Evolutionary conservation across 2,329 filamentous ascomycete genomes (phyloP).

Genomic region (Cadophora gregata): DNA sequence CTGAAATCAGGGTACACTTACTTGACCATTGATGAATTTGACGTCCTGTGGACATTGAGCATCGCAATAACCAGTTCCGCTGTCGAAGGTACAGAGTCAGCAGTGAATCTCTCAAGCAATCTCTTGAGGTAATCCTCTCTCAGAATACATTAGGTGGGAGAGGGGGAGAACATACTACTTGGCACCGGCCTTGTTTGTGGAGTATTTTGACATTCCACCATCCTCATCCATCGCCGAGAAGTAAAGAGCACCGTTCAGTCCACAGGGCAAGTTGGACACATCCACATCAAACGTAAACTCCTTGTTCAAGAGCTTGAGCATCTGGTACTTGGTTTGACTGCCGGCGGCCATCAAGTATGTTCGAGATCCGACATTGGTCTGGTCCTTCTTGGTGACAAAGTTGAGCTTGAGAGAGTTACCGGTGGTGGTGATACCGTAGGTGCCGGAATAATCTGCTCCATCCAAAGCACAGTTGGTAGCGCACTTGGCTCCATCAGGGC

Average conservation of each 20-base stretch:
- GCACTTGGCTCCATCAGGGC: constrained; percentile 51
- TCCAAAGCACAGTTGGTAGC: constrained; percentile 59
- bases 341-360: constrained; percentile 68
- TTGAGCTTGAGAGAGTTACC: constrained; percentile 59
- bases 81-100: not conserved
- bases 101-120: too few relatives aligned
- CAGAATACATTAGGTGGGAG: not conserved
- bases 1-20: constrained; percentile 39
- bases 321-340: constrained; percentile 63
- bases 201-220: constrained; percentile 60
- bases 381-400: constrained; percentile 59
- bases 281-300: constrained; percentile 79
- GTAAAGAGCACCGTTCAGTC: constrained; percentile 76
- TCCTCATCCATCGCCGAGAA: constrained; percentile 67
- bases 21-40: constrained; percentile 60
- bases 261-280: constrained; percentile 71
- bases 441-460: constrained; percentile 57
- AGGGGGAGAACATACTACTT: constrained; percentile 47
- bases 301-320: constrained; percentile 68
- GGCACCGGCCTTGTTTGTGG: constrained; percentile 62
- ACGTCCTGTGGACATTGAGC: constrained; percentile 60
- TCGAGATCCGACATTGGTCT: constrained; percentile 59
- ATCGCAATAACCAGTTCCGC: constrained; percentile 68
- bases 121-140: not conserved
- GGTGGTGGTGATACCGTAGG: constrained; percentile 61